Base-by-base conservation (phyloP, 176 grass and related monocot genomes). In the Ampelocalamus luodianensis region DNA sequence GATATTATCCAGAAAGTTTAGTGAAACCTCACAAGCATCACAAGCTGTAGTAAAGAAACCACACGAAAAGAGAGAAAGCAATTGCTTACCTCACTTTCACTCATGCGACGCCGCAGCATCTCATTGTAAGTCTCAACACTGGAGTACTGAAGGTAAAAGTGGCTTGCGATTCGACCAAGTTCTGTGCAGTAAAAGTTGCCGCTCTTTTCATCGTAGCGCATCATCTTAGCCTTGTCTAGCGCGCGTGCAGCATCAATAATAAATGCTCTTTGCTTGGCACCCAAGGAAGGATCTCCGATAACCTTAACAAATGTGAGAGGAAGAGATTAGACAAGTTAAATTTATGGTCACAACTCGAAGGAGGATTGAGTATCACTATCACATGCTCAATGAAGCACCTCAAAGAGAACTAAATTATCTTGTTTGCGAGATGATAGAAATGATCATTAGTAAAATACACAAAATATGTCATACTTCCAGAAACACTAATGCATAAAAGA, bases 131-230 rank as follows among this genome's bases (percentile, higher is more conserved):
- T 93, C 76, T 98, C 93, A 27, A 98, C 93, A 88, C 96, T 98
- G 55, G 93, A 95, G 86, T 98, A 98, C 85, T 93, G 89, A 89
- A 98, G 93, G 70, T 98, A 98, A 87, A 93, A 98, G 69, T 95
- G 96, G 72, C 96, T 98, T 60, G 96, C 93, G 77, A 95, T 98
- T 60, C 93, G 89, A 68, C 96, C 96, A 79, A 98, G 96, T 81
- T 98, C 96, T n/a, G 96, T 98, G 86, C 96, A 98, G 89, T 98
- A 98, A 75, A 98, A 98, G 77, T 98, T 98, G 62, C 96, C 91
- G 29, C 96, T 98, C 73, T 98, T 98, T 80, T 98, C 96, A 72
- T 98, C 96, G 50, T 92, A 98, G 20, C 96, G 87, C 96, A 98
- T 95, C 96, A 98, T 98, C 87, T 98, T 98, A 70, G 93, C 96